Conservation (phyloP, 306 rosid genomes). For the Cucumis sativus region Cucumber_9930_V3 NC_026655.2:32746001-32746500, state of each 20-base stretch:
- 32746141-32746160: constrained; percentile 67
- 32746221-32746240: constrained; percentile 61
- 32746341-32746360: constrained; percentile 70
- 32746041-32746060: constrained; percentile 68
- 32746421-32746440: constrained; percentile 60
- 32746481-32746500: constrained; percentile 34
- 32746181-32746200: constrained; percentile 49
- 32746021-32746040: constrained; percentile 40
- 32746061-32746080: constrained; percentile 62
- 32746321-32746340: constrained; percentile 67
- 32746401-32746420: constrained; percentile 84
- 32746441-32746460: constrained; percentile 67
- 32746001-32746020: constrained; percentile 63
- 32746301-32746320: constrained; percentile 65
- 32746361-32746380: constrained; percentile 61
- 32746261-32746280: constrained; percentile 77
- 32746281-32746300: constrained; percentile 51
- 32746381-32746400: constrained; percentile 69
- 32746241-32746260: constrained; percentile 91
- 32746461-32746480: constrained; percentile 32
- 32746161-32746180: constrained; percentile 72
- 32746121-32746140: constrained; percentile 74
- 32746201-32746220: constrained; percentile 86
- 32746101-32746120: constrained; percentile 68
- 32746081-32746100: constrained; percentile 61